Evolutionary conservation across 768 basidiomycete genomes (phyloP).

Genomic region (Rossbeevera mucosa): DNA sequence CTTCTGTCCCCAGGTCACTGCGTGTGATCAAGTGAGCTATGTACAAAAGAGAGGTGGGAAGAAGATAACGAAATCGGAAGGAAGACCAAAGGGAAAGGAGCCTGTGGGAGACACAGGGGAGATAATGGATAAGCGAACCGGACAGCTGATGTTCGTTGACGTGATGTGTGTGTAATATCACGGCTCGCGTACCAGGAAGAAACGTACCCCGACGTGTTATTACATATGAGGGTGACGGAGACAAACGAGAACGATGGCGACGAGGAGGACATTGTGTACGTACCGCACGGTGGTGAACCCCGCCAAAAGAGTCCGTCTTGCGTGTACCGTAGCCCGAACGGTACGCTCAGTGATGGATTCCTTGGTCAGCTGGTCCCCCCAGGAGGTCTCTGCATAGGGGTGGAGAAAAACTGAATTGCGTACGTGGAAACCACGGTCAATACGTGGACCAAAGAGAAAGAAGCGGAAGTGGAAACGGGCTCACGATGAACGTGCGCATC

Average conservation of each 20-base stretch:
- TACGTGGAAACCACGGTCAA: background rate
- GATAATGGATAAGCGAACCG: conserved; percentile 1
- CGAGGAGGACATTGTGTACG: background rate
- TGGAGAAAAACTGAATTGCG: conserved; percentile 48
- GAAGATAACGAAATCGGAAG: background rate
- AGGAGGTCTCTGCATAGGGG: conserved; percentile 54
- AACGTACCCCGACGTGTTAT: background rate
- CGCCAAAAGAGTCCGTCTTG: conserved; percentile 51
- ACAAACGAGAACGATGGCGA: background rate
- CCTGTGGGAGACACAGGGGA: background rate
- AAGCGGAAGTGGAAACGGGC: background rate
- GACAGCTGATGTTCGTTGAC: background rate
- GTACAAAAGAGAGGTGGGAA: background rate
- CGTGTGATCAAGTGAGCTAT: background rate
- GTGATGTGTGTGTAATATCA: background rate
- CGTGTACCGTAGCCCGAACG: conserved; percentile 57
- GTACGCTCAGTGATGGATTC: conserved; percentile 57
- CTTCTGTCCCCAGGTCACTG: conserved; percentile 67
- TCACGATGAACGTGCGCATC: conserved; percentile 54
- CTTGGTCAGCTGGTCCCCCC: conserved; percentile 58
- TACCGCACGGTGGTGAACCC: conserved; percentile 63
- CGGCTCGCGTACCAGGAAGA: background rate
- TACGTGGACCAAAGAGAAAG: background rate
- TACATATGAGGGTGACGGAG: background rate
- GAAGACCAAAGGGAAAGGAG: background rate